phyloP scores from a whole-genome alignment of 768 basidiomycete genomes.

The Russula compacta region DNA sequence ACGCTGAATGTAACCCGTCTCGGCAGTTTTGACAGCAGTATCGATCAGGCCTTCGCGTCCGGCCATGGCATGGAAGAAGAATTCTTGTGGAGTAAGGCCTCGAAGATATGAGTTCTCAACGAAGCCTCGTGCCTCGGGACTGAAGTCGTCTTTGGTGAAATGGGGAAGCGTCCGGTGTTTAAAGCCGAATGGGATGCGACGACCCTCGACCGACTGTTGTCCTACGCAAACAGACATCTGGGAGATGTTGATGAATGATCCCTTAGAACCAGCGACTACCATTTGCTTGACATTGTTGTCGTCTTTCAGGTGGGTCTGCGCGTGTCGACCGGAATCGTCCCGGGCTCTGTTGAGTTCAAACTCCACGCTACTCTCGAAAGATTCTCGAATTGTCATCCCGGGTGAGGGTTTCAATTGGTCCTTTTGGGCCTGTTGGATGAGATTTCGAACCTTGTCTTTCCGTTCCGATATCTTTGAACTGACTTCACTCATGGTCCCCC shows the following conservation, averaged over 20 bases:
- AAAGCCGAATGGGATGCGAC: constrained; percentile 97
- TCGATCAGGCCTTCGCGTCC: constrained; percentile 98
- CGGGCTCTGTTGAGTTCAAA: constrained; percentile 89
- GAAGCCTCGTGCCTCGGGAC: constrained; percentile 94
- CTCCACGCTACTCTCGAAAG: constrained; percentile 90
- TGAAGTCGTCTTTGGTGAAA: constrained; percentile 98
- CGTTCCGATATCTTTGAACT: constrained; percentile 72
- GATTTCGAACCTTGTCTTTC: constrained; percentile 67
- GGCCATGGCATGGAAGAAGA: constrained; percentile 99
- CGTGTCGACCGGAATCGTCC: constrained; percentile 90
- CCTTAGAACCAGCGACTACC: constrained; percentile 98
- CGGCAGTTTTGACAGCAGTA: constrained; percentile 98
- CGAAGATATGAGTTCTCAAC: constrained; percentile 98
- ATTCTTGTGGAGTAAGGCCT: constrained; percentile 94
- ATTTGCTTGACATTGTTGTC: constrained; percentile 99
- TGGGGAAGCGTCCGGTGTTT: constrained; percentile 93
- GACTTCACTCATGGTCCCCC: constrained; percentile 79
- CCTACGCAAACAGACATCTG: constrained; percentile 99
- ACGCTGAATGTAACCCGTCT: constrained; percentile 98
- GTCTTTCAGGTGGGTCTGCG: constrained; percentile 95
- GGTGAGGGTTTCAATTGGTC: constrained; percentile 85
- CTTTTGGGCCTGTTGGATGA: constrained; percentile 77
- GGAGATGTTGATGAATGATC: constrained; percentile 98
- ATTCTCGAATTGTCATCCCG: constrained; percentile 99
- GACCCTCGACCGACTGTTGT: constrained; percentile 96